A percentile compares a stretch with the other conserved stretches of the same genome.
These are phyloP conservation scores for Ceratocystis albifundus DNA, from an alignment of 2,329 filamentous ascomycete species.

Conservation along the genomic window DNA sequence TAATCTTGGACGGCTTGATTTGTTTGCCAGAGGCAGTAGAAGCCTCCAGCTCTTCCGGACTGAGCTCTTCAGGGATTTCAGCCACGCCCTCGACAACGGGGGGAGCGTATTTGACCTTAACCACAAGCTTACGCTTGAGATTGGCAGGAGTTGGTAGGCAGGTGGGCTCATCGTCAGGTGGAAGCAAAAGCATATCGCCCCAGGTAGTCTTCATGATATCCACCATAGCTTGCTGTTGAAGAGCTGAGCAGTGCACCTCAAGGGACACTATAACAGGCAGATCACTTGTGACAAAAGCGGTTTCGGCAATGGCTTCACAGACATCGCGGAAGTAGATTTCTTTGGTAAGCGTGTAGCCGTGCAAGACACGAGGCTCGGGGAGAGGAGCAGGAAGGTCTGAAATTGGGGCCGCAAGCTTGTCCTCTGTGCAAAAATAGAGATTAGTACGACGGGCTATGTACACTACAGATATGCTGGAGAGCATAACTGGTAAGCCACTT, in stretches of 20 bases:
- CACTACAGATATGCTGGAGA: constrained; percentile 22
- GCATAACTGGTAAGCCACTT: constrained; percentile 26
- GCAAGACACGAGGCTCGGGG: constrained; percentile 65
- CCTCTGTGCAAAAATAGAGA: constrained; percentile 13
- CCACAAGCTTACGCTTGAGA: constrained; percentile 65
- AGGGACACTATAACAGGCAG: constrained; percentile 87
- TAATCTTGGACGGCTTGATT: constrained; percentile 50
- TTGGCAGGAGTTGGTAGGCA: constrained; percentile 56
- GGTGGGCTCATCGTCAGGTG: constrained; percentile 36
- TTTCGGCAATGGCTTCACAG: constrained; percentile 65
- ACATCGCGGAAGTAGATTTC: constrained; percentile 79
- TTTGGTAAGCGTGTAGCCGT: constrained; percentile 84
- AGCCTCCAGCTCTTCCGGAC: constrained; percentile 31
- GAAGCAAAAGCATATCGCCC: constrained; percentile 57
- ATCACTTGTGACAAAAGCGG: constrained; percentile 62
- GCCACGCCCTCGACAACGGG: constrained; percentile 29
- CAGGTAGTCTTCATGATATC: constrained; percentile 80
- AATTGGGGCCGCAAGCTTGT: constrained; percentile 14
- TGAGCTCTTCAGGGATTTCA: constrained; percentile 28
- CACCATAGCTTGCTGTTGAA: constrained; percentile 85
- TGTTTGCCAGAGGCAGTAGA: constrained; percentile 35
- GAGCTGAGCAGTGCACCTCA: constrained; percentile 71
- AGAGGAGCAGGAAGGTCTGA: constrained; percentile 26
- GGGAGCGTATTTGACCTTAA: constrained; percentile 66
- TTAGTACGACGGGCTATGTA: constrained; percentile 23